Percentiles rank a stretch among this genome's conserved stretches.
Conservation (phyloP, 2,329 filamentous ascomycete species). For the Epichloe sylvatica region DNA sequence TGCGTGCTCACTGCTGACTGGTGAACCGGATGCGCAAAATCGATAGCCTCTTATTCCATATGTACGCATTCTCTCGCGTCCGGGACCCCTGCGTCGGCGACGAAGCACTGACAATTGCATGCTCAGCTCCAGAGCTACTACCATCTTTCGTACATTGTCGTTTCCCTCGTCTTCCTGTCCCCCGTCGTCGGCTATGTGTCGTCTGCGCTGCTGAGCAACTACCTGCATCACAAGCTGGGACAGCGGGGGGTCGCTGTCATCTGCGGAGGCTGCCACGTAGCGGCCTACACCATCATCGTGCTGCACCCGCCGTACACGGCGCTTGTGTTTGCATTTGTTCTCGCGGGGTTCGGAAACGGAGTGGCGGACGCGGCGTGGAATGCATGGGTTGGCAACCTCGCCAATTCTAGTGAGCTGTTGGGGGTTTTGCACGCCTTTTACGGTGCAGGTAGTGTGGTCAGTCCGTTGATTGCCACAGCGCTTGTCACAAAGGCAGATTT, state of each 20-base stretch:
- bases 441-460: conserved; percentile 51
- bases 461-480: conserved; percentile 56
- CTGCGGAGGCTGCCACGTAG: conserved; percentile 44
- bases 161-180: conserved; percentile 50
- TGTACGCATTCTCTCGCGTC: conserved; percentile 19
- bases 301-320: conserved; percentile 52
- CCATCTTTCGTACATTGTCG: conserved; percentile 41
- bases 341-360: conserved; percentile 55
- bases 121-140: conserved; percentile 47
- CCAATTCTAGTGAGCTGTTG: conserved; percentile 51
- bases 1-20: conserved; percentile 3
- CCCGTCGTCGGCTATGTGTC: conserved; percentile 49
- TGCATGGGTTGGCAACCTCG: conserved; percentile 47
- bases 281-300: conserved; percentile 45
- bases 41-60: conserved; percentile 35
- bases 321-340: conserved; percentile 45
- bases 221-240: conserved; percentile 44
- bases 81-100: too few species aligned
- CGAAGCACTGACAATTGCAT: not conserved
- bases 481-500: conserved; percentile 50
- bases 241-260: conserved; percentile 54
- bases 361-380: conserved; percentile 39
- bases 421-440: conserved; percentile 54
- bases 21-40: not conserved
- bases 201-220: conserved; percentile 46